phyloP scores from a whole-genome alignment of 352 stramenopile genomes.

The Pythium aquatile region DNA sequence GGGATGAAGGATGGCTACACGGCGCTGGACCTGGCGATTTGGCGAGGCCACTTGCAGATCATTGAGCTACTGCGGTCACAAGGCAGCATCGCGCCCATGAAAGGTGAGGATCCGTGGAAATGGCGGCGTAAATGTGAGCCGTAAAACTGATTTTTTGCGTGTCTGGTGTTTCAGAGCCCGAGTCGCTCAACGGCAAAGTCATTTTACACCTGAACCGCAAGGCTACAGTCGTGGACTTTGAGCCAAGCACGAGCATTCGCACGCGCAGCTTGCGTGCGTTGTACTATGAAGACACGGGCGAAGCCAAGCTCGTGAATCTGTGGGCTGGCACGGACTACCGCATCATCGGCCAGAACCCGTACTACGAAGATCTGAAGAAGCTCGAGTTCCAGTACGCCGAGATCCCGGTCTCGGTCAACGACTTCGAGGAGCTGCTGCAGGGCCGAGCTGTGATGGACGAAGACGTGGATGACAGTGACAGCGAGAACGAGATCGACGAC shows the following conservation, averaged over 20 bases:
- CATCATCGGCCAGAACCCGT: conserved; percentile 69
- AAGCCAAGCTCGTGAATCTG: conserved; percentile 77
- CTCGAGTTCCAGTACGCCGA: conserved; percentile 73
- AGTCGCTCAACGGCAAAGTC: conserved; percentile 74
- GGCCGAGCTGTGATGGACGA: conserved; percentile 82
- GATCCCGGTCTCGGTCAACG: conserved; percentile 39
- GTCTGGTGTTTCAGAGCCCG: conserved; percentile 43
- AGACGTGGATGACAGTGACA: conserved; percentile 76
- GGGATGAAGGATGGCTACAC: conserved; percentile 71
- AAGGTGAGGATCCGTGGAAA: conserved; percentile 35
- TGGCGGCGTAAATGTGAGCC: not conserved
- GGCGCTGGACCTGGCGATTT: conserved; percentile 78
- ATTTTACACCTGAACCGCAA: conserved; percentile 68
- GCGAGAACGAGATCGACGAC: conserved; percentile 75
- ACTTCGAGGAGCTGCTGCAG: conserved; percentile 48
- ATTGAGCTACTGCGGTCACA: conserved; percentile 81
- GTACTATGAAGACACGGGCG: conserved; percentile 74
- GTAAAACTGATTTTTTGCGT: not conserved
- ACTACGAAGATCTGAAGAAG: conserved; percentile 70
- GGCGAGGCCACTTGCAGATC: conserved; percentile 79
- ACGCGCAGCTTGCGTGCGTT: conserved; percentile 73
- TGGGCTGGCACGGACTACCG: conserved; percentile 84
- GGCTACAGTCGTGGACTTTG: conserved; percentile 80
- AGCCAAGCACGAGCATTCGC: conserved; percentile 72
- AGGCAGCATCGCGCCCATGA: conserved; percentile 79